A percentile compares a stretch with the other conserved stretches of the same genome.
Conservation (phyloP, 2,329 filamentous ascomycete genomes). For the Fusarium nematophilum region DNA sequence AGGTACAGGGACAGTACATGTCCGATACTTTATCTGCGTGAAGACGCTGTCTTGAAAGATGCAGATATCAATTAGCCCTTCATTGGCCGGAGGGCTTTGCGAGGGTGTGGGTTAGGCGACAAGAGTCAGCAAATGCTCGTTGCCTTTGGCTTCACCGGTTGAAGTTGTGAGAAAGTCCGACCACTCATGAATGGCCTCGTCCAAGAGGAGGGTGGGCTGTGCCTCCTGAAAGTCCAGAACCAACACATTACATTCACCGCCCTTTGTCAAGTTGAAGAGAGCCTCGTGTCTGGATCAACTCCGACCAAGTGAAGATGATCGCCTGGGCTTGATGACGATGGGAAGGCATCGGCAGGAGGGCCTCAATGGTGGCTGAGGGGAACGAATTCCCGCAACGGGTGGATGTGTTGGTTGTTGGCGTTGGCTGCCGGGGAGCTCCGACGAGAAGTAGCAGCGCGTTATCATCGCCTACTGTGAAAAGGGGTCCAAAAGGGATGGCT, state of each 20-base stretch:
- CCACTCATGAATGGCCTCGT: slow-evolving; percentile 9
- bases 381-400: background rate
- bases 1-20: slow-evolving; percentile 3
- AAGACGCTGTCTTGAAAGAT: background rate
- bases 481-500: too few species aligned
- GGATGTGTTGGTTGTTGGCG: slow-evolving; percentile 11
- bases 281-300: background rate
- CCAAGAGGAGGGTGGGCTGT: slow-evolving; percentile 1
- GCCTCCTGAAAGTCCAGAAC: background rate
- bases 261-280: slow-evolving; percentile 11
- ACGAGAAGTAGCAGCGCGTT: background rate
- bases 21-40: background rate
- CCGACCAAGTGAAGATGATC: background rate
- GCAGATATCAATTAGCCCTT: background rate
- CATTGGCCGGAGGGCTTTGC: slow-evolving; percentile 4
- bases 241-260: slow-evolving; percentile 8
- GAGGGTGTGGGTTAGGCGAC: slow-evolving; percentile 16
- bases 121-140: background rate
- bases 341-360: slow-evolving; percentile 1
- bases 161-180: slow-evolving; percentile 1
- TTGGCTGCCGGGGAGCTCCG: background rate
- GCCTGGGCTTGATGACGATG: background rate
- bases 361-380: slow-evolving; percentile 21
- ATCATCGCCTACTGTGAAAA: too few species aligned
- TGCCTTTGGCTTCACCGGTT: slow-evolving; percentile 20